Evolutionary conservation across 192 early-diverging fungal species (phyloP).

Genomic region (Linnemannia zychae): DNA sequence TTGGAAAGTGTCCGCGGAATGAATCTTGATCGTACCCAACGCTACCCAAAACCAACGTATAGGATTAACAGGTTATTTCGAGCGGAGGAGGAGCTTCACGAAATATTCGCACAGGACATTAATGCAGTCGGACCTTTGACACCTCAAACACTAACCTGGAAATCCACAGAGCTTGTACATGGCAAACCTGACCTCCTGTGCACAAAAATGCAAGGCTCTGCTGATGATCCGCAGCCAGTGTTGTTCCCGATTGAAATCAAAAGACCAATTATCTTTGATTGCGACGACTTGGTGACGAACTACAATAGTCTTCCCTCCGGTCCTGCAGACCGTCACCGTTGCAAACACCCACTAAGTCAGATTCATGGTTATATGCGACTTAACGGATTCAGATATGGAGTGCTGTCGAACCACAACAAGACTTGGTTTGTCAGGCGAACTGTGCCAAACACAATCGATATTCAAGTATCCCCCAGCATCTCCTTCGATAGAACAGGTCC

Average conservation of each 20-base stretch:
- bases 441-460: not conserved
- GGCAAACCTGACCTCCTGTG: not conserved
- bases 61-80: conserved; percentile 7
- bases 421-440: conserved; percentile 49
- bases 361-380: conserved; percentile 43
- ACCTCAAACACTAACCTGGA: not conserved
- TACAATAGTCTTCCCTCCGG: not conserved
- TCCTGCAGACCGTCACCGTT: not conserved
- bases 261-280: not conserved
- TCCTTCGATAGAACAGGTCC: conserved; percentile 1
- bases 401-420: conserved; percentile 33
- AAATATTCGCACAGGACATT: conserved; percentile 6
- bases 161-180: not conserved
- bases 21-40: not conserved
- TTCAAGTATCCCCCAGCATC: conserved; percentile 12
- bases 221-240: not conserved
- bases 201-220: not conserved
- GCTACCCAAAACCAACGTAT: not conserved
- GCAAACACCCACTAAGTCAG: conserved; percentile 15
- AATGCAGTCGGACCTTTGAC: not conserved
- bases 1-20: conserved; percentile 2
- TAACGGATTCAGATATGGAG: conserved; percentile 25
- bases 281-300: not conserved
- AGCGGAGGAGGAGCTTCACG: not conserved
- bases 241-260: conserved; percentile 30